These are phyloP conservation scores for Xylariaceae sp. DNA, from an alignment of 2,329 filamentous ascomycete genomes.

Conservation along the genomic window DNA sequence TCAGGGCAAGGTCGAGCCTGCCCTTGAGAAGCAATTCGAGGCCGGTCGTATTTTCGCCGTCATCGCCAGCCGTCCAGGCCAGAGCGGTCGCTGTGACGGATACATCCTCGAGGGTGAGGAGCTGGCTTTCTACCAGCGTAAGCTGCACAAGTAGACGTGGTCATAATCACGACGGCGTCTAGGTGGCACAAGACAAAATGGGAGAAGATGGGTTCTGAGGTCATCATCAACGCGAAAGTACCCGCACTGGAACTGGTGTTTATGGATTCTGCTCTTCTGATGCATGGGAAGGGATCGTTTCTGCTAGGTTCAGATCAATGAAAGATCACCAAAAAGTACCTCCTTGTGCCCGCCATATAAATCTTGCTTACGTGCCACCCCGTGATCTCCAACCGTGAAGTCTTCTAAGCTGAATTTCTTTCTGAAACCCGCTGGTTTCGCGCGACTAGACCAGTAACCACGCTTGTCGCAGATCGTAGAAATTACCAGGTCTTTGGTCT, in stretches of 20 bases:
- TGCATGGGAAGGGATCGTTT: slow-evolving; percentile 29
- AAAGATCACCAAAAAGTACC: slow-evolving; percentile 26
- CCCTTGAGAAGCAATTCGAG: slow-evolving; percentile 98
- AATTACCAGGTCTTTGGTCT: too few relatives aligned
- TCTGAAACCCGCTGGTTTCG: too few relatives aligned
- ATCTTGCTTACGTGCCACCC: too few relatives aligned
- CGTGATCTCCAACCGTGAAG: too few relatives aligned
- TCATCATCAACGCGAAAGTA: slow-evolving; percentile 21
- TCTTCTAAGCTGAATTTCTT: too few relatives aligned
- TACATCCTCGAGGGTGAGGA: slow-evolving; percentile 99
- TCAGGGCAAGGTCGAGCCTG: slow-evolving; percentile 85
- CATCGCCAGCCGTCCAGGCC: slow-evolving; percentile 86
- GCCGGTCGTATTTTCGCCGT: slow-evolving; percentile 96
- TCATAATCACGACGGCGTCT: neutral
- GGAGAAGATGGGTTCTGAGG: slow-evolving; percentile 12
- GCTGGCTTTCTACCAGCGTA: slow-evolving; percentile 99
- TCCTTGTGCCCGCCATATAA: too few relatives aligned
- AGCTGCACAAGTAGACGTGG: slow-evolving; percentile 87
- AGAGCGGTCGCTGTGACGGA: slow-evolving; percentile 93
- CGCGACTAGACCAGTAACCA: too few relatives aligned
- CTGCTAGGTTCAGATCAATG: slow-evolving; percentile 30
- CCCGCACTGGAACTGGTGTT: slow-evolving; percentile 31
- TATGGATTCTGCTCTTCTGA: slow-evolving; percentile 30
- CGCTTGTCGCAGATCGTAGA: too few relatives aligned
- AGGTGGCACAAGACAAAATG: slow-evolving; percentile 1